Evolutionary conservation across 2,329 filamentous ascomycete genomes (phyloP).

Genomic region (Hypocreales sp.): DNA sequence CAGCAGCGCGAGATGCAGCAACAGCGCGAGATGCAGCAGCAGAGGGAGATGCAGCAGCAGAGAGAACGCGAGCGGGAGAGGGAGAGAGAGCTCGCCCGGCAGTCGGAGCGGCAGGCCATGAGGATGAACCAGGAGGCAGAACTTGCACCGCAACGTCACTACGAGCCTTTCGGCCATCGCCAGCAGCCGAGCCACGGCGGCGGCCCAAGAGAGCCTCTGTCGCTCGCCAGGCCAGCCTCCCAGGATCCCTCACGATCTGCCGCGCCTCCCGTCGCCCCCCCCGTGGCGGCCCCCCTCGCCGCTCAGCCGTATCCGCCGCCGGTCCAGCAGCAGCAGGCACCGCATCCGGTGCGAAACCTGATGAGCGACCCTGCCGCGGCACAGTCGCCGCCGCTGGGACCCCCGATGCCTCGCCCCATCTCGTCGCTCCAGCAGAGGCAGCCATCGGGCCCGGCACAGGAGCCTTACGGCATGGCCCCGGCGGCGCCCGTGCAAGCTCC

Average conservation of each 20-base stretch:
- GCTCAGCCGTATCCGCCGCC: conserved; percentile 15
- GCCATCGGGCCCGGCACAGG: conserved; percentile 14
- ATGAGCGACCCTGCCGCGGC: conserved; percentile 21
- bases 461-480: conserved; percentile 12
- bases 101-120: conserved; percentile 15
- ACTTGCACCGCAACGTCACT: conserved; percentile 21
- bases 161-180: conserved; percentile 27
- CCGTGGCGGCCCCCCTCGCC: no score
- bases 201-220: conserved; percentile 22
- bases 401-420: conserved; percentile 19
- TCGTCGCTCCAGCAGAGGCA: conserved; percentile 20
- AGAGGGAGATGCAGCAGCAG: conserved; percentile 11
- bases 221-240: conserved; percentile 20
- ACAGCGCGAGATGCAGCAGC: conserved; percentile 7
- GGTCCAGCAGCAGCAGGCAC: conserved; percentile 3
- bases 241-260: conserved; percentile 28
- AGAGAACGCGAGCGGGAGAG: conserved; percentile 10
- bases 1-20: conserved; percentile 6
- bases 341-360: conserved; percentile 21
- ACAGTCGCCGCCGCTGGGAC: conserved; percentile 23
- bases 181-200: conserved; percentile 22
- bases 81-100: conserved; percentile 13
- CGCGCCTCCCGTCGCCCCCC: neutral
- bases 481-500: conserved; percentile 11
- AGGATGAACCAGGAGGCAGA: conserved; percentile 36